Conservation (phyloP, 305 asterid genomes). For the Striga hermonthica region DNA sequence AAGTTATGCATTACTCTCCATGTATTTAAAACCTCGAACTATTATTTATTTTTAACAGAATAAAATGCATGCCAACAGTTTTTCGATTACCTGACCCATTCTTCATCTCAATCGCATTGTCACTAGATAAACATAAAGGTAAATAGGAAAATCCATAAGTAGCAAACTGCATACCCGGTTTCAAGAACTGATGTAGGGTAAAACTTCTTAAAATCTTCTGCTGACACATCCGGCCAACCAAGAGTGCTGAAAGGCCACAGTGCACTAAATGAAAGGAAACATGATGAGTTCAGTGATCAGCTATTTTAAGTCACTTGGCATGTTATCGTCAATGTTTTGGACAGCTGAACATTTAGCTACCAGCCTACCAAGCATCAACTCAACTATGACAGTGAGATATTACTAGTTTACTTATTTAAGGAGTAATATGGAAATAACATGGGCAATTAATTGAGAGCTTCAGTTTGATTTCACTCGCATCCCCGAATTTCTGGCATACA, state of each 20-base stretch:
- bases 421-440: neutral
- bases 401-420: neutral
- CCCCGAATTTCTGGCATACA: slow-evolving; percentile 15
- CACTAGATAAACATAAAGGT: slow-evolving; percentile 21
- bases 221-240: slow-evolving; percentile 93
- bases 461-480: slow-evolving; percentile 8
- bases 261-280: slow-evolving; percentile 49
- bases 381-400: neutral
- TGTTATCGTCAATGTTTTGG: neutral
- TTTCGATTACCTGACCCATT: slow-evolving; percentile 8
- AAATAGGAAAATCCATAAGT: slow-evolving; percentile 20
- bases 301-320: slow-evolving; percentile 19
- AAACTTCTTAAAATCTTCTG: slow-evolving; percentile 72
- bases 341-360: neutral
- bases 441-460: neutral
- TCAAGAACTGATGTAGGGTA: slow-evolving; percentile 96
- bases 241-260: slow-evolving; percentile 99
- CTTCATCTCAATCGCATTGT: slow-evolving; percentile 4
- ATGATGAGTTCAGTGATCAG: slow-evolving; percentile 29
- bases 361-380: neutral
- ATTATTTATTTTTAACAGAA: slow-evolving; percentile 8
- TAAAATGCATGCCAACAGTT: slow-evolving; percentile 9
- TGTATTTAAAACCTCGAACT: slow-evolving; percentile 16
- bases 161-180: slow-evolving; percentile 67
- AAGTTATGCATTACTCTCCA: slow-evolving; percentile 15